These are phyloP conservation scores for Blastobotrys peoriensis DNA, from an alignment of 805 yeast genomes.

Conservation along the genomic window DNA sequence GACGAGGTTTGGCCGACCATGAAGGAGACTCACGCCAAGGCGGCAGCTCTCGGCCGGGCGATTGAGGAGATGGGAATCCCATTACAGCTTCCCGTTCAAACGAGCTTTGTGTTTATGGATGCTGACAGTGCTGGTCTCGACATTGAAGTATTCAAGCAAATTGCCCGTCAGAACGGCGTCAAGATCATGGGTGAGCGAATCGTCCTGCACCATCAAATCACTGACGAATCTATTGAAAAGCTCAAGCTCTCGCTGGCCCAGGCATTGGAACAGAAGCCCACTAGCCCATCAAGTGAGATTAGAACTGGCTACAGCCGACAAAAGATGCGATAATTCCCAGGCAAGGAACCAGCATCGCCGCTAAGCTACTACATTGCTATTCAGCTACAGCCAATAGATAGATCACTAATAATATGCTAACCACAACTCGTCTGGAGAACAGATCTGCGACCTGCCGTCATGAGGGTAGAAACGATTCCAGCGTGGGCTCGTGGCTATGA, in stretches of 20 bases:
- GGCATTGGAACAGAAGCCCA: neutral
- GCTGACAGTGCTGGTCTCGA: conserved; percentile 51
- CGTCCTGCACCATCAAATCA: conserved; percentile 71
- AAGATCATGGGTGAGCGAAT: conserved; percentile 67
- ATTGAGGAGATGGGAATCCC: conserved; percentile 40
- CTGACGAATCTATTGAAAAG: conserved; percentile 45
- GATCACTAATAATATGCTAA: no score
- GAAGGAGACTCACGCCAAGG: conserved; percentile 43
- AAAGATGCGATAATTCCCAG: neutral
- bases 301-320: conserved; percentile 1
- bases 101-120: conserved; percentile 82
- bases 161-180: conserved; percentile 55
- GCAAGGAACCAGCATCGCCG: no score
- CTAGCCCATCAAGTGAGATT: neutral
- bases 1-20: conserved; percentile 63
- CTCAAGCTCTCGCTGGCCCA: conserved; percentile 8
- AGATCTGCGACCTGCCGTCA: no score
- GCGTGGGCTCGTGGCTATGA: no score
- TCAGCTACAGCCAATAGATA: no score
- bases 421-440: no score
- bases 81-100: conserved; percentile 69
- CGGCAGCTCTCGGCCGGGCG: conserved; percentile 40
- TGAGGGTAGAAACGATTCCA: no score
- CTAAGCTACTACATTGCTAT: no score
- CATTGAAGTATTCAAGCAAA: conserved; percentile 45